phyloP scores from a whole-genome alignment of 192 early-diverging fungal genomes.

The Coemansia sp. region DNA sequence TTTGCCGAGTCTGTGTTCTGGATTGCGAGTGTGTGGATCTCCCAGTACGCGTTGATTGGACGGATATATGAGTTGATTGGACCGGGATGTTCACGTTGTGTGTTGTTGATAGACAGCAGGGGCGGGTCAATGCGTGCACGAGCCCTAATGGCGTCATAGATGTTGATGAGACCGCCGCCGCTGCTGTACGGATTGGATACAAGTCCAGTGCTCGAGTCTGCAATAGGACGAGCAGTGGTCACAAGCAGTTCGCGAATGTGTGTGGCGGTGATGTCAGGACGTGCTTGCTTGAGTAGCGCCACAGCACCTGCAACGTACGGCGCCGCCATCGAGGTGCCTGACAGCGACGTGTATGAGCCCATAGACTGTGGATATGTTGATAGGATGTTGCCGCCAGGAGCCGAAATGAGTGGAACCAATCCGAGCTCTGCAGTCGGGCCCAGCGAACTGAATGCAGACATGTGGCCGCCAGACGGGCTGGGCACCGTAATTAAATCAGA shows the following conservation, averaged over 20 bases:
- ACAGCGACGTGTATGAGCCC: constrained; percentile 45
- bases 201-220: constrained; percentile 27
- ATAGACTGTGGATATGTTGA: constrained; percentile 57
- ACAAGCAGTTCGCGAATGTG: constrained; percentile 39
- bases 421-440: constrained; percentile 63
- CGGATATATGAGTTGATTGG: background rate
- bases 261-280: constrained; percentile 19
- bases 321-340: constrained; percentile 84
- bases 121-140: constrained; percentile 58
- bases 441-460: constrained; percentile 64
- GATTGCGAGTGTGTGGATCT: constrained; percentile 16
- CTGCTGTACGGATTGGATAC: constrained; percentile 48
- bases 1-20: constrained; percentile 26
- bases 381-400: constrained; percentile 67
- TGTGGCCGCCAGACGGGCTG: constrained; percentile 42
- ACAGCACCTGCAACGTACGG: constrained; percentile 71
- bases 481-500: constrained; percentile 23
- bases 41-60: constrained; percentile 6
- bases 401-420: constrained; percentile 59
- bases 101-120: constrained; percentile 56
- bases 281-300: constrained; percentile 62
- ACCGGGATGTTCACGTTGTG: background rate
- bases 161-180: constrained; percentile 74
- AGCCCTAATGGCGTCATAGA: constrained; percentile 59
- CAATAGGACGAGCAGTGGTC: constrained; percentile 56